phyloP scores from a whole-genome alignment of 129 eudicot genomes.

The Pseudognaphalium luteoalbum region DNA sequence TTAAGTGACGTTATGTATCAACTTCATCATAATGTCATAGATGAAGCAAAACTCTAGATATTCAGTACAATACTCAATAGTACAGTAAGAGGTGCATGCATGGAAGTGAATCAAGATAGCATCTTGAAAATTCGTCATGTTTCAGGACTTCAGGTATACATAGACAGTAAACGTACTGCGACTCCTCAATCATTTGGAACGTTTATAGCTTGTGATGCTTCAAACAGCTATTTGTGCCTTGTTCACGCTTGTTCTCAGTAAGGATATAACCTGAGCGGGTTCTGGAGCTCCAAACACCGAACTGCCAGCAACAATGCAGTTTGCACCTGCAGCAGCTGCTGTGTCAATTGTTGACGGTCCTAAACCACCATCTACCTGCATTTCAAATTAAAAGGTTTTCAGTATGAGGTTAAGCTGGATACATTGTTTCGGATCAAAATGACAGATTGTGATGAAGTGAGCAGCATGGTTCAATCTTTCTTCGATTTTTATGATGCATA shows the following conservation, averaged over 20 bases:
- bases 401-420: background rate
- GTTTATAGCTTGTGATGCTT: constrained; percentile 5
- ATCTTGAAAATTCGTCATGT: constrained; percentile 12
- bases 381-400: background rate
- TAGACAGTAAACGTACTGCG: constrained; percentile 2
- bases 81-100: background rate
- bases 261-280: constrained; percentile 74
- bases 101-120: constrained; percentile 5
- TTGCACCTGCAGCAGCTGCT: constrained; percentile 92
- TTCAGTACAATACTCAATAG: constrained; percentile 9
- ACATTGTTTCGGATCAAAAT: background rate
- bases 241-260: constrained; percentile 61
- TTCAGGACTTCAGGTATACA: background rate
- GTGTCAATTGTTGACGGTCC: constrained; percentile 83
- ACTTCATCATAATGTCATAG: background rate
- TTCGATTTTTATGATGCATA: too few relatives aligned
- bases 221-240: constrained; percentile 28
- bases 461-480: background rate
- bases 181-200: background rate
- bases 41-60: constrained; percentile 10
- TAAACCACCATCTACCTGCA: constrained; percentile 97
- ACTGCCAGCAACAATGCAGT: constrained; percentile 97
- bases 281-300: constrained; percentile 92
- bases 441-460: background rate
- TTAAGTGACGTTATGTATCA: background rate